Percentiles rank a stretch among this genome's conserved stretches.
These are phyloP conservation scores for Phaeophleospora eucalypticola DNA, from an alignment of 2,329 filamentous ascomycete species.

Conservation along the genomic window DNA sequence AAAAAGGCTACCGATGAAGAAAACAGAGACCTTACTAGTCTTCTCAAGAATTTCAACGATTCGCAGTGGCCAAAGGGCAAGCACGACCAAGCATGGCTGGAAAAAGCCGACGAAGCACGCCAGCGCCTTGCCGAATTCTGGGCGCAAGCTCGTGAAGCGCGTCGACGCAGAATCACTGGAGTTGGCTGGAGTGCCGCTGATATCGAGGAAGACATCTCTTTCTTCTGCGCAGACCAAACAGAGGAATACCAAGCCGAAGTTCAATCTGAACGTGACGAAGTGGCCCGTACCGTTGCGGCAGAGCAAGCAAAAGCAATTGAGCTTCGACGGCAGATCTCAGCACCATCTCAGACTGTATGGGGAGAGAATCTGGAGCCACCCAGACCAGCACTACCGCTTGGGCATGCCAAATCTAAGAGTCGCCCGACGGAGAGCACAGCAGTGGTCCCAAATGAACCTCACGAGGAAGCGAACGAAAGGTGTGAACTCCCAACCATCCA, in stretches of 20 bases:
- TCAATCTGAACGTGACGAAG: slow-evolving; percentile 1
- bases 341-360: not conserved
- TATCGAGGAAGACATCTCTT: not conserved
- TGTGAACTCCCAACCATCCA: not conserved
- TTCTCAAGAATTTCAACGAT: not conserved
- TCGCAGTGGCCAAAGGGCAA: slow-evolving; percentile 2
- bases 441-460: too few relatives aligned
- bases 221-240: not conserved
- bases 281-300: not conserved
- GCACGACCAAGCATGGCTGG: slow-evolving; percentile 1
- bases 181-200: not conserved
- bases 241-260: slow-evolving; percentile 2
- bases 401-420: too few relatives aligned
- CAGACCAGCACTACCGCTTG: too few relatives aligned
- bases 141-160: not conserved
- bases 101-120: not conserved
- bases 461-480: too few relatives aligned
- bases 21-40: too few relatives aligned
- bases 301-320: not conserved
- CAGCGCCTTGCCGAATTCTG: not conserved
- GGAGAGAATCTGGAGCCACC: too few relatives aligned
- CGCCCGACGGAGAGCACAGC: too few relatives aligned
- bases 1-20: not conserved
- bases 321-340: not conserved
- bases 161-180: not conserved